phyloP scores from a whole-genome alignment of 1,139 yeast genomes.

The Magnusiomyces ingens region DNA sequence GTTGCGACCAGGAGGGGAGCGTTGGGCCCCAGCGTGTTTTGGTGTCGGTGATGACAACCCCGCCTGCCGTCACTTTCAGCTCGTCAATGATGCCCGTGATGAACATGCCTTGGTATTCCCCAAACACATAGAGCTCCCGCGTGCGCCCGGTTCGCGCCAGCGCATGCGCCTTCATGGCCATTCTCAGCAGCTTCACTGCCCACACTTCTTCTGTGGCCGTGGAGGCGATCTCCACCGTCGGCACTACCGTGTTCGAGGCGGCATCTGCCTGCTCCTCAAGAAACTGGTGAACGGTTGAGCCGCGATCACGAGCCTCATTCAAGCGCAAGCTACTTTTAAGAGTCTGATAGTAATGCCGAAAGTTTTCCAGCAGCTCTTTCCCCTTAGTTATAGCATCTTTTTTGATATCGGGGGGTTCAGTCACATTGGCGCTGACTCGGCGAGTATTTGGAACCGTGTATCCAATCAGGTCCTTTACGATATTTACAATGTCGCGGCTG shows the following conservation, averaged over 20 bases:
- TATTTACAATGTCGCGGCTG: too few species aligned
- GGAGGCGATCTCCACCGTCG: not conserved
- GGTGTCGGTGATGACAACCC: slow-evolving; percentile 27
- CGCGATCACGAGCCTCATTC: slow-evolving; percentile 13
- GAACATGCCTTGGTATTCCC: slow-evolving; percentile 19
- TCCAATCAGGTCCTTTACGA: too few species aligned
- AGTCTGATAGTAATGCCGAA: too few species aligned
- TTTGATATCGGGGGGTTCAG: too few species aligned
- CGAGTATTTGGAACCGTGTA: too few species aligned
- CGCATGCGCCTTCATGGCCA: not conserved
- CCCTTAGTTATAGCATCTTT: too few species aligned
- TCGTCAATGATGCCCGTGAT: slow-evolving; percentile 32
- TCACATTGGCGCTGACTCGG: too few species aligned
- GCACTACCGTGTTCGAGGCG: not conserved
- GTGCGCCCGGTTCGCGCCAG: slow-evolving; percentile 13
- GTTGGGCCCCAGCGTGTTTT: slow-evolving; percentile 24
- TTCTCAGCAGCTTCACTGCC: not conserved
- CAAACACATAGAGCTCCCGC: slow-evolving; percentile 32
- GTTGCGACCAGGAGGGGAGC: slow-evolving; percentile 23
- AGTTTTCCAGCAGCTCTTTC: too few species aligned
- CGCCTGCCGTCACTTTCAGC: slow-evolving; percentile 11
- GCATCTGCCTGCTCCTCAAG: slow-evolving; percentile 21
- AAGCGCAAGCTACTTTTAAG: slow-evolving; percentile 8
- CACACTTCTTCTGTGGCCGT: not conserved
- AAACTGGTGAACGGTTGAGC: slow-evolving; percentile 25